Percentiles rank a stretch among this genome's conserved stretches.
phyloP scores from a whole-genome alignment of 129 eudicot genomes.

The Artemisia tridentata region DNA sequence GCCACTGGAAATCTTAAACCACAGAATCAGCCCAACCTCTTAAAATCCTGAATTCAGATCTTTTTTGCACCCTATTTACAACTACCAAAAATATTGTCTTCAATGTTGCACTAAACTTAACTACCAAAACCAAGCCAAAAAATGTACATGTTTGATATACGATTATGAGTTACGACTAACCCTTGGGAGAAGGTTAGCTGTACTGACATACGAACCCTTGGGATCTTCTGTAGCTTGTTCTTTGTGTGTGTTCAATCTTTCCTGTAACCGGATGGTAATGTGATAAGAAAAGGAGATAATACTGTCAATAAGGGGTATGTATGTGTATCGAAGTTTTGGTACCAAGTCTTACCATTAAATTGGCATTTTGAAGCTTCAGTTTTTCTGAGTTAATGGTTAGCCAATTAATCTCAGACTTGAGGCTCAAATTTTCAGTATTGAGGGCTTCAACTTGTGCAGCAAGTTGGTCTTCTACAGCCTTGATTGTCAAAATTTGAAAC shows the following conservation, averaged over 20 bases:
- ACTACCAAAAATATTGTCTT: no score
- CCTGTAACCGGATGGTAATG: slow-evolving; percentile 36
- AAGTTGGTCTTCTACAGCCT: slow-evolving; percentile 91
- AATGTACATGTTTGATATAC: slow-evolving; percentile 61
- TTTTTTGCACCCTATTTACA: background rate
- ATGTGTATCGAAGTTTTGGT: background rate
- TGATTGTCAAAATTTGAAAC: slow-evolving; percentile 5
- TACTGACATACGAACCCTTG: slow-evolving; percentile 44
- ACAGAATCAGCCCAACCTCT: slow-evolving; percentile 25
- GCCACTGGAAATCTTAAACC: slow-evolving; percentile 28
- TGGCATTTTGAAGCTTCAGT: slow-evolving; percentile 70
- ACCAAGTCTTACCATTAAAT: slow-evolving; percentile 45
- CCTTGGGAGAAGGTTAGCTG: slow-evolving; percentile 70
- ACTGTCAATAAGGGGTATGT: no score
- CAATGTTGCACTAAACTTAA: slow-evolving; percentile 18
- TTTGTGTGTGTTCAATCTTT: slow-evolving; percentile 39
- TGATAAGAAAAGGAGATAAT: background rate
- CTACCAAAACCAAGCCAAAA: slow-evolving; percentile 64
- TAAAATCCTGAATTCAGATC: slow-evolving; percentile 12
- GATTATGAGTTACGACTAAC: slow-evolving; percentile 41
- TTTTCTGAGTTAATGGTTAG: slow-evolving; percentile 57
- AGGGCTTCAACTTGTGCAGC: slow-evolving; percentile 64
- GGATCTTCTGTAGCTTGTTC: slow-evolving; percentile 38
- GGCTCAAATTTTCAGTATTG: slow-evolving; percentile 61
- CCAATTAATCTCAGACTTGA: slow-evolving; percentile 60